Base-by-base conservation (phyloP, 768 basidiomycete species). In the Daedalea quercina region DNA sequence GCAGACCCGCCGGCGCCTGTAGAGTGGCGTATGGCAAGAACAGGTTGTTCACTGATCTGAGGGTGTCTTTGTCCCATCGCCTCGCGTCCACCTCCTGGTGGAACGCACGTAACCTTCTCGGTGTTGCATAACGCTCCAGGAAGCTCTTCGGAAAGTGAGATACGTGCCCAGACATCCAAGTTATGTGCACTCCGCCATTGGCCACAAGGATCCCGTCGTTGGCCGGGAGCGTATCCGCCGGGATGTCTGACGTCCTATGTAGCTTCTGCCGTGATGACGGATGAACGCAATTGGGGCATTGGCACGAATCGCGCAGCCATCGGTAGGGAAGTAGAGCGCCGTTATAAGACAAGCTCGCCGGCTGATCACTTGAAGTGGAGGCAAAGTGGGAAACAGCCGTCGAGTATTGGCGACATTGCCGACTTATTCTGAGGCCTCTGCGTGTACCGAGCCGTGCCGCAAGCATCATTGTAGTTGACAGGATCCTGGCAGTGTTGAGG, bases 231-330 rank as follows among this genome's bases (percentile, higher is more conserved):
- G 83, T 70, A 45, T 81, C 72, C 11, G 65, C 45, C 0, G 81
- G 76, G 22, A 89, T 69, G 59, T 90, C 87, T 0, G 84, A 82
- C 1, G 86, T 80, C 47, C 78, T 71, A 61, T 83, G 82, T 0
- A 92, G 72, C 61, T 90, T 90, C 67, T 97, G 94, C 2, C 68
- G 71, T 0, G 86, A 92, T 3, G 82, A 78, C 0, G 89, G 84
- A 59, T 96, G 89, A 9, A 94, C 67, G 57, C 87, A 94, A 1
- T 70, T 60, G 0, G 80, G 69, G 40, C 87, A 91, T 53, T 79
- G 81, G 59, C 93, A 96, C 0, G 87, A 79, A 62, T 97, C 94
- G 22, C 93, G 82, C 9, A 98, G 78, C 84, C 90, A 94, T 51
- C 81, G 68, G 61, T 79, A 84, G 0, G 87, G 78, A 33, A 58